Evolutionary conservation across 2,329 filamentous ascomycete species (phyloP), one percentile per base, ranked within the genome.

Genomic region (Sporothrix brunneoviolacea): DNA sequence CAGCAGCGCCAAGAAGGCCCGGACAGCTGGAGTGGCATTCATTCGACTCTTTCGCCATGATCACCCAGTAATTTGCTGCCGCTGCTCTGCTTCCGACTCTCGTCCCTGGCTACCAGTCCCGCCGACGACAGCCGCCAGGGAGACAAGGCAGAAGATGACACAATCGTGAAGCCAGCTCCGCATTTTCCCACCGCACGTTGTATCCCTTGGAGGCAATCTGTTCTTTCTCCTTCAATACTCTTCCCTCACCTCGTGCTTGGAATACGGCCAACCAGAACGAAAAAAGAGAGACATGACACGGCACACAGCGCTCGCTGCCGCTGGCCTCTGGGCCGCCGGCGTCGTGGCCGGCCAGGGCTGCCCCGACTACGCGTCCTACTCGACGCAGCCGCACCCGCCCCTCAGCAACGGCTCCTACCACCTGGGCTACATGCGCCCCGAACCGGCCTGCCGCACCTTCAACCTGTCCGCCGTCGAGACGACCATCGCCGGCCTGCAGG

Each of bases 381-480:
- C 83, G 1, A 72, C 70, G 55, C 63, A 73, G 50, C 68, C 65
- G 5, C 86, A 91, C 63, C 70, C 75, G 32, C 91, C 91, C 1
- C 82, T 83, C 60, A 94, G 88, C 57, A 68, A 77, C n/a, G 91
- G 91, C 12, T 81, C 80, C 8, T 78, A 93, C 63, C 72, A 79
- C 51, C 80, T 95, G 8, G 85, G 89, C 1, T 94, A 79, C 65
- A 89, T 94, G 70, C 80, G 91, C 24, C 91, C 91, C 0, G 76
- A 76, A 2, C 71, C 77, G 46, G 76, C 79, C 60, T 96, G 91
- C 64, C 84, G 91, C 46, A 94, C 88, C 1, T 94, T 93, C 71
- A 79, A 80, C 55, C 87, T 88, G 3, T 76, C 82, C 2, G 75
- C 82, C 8, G 87, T 95, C 4, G 91, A 96, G 64, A 71, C 82